Evolutionary conservation across 169 alveolate species (phyloP).

Genomic region (Eimeria brunetti): DNA sequence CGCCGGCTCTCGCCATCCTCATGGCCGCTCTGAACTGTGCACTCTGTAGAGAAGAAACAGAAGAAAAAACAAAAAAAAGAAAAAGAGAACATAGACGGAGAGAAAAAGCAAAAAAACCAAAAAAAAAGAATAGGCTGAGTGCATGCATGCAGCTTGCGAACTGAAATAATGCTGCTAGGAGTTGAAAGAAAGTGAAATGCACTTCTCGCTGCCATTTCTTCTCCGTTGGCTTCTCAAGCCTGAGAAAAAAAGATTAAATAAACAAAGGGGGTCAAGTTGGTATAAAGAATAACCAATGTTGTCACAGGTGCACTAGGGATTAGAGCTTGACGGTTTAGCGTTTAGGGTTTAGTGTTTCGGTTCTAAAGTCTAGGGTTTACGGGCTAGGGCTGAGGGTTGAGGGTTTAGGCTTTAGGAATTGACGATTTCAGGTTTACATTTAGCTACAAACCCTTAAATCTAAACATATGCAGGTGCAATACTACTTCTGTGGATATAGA

Average conservation of each 20-base stretch:
- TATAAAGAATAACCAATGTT: neutral
- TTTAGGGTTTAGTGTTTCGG: no score
- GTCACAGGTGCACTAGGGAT: neutral
- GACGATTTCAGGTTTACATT: no score
- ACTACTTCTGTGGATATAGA: no score
- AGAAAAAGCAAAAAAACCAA: neutral
- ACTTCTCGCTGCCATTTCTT: slow-evolving; percentile 69
- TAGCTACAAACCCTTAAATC: no score
- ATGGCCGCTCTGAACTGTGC: slow-evolving; percentile 81
- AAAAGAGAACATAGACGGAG: neutral
- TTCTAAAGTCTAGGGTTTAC: no score
- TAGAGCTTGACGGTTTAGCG: no score
- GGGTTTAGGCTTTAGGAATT: no score
- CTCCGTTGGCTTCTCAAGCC: slow-evolving; percentile 41
- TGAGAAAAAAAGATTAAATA: neutral
- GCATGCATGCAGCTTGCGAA: neutral
- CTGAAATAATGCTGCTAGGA: neutral
- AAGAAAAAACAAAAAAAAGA: neutral
- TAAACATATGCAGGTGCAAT: neutral
- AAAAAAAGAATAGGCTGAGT: neutral
- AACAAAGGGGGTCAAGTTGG: neutral
- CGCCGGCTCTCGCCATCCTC: slow-evolving; percentile 77
- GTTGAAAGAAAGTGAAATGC: neutral
- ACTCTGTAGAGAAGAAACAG: slow-evolving; percentile 53
- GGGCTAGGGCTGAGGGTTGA: no score